phyloP scores from a whole-genome alignment of 768 basidiomycete species.

The Clitopilus passeckerianus region DNA sequence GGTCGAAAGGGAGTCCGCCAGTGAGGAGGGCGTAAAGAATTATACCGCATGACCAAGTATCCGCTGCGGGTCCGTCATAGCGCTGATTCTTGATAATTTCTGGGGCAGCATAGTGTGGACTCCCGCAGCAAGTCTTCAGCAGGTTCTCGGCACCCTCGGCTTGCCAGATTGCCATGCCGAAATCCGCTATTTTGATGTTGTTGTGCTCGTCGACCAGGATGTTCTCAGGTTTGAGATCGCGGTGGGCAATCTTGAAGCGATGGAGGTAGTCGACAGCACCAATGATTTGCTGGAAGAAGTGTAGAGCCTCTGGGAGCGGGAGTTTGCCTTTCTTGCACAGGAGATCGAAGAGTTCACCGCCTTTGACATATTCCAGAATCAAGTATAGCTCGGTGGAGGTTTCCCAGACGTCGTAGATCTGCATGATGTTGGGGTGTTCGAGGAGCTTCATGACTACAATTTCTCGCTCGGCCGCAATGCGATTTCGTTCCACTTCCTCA shows the following conservation, averaged over 20 bases:
- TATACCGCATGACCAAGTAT: conserved; percentile 97
- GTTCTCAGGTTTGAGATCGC: conserved; percentile 95
- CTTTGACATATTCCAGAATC: conserved; percentile 91
- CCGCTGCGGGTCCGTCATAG: conserved; percentile 84
- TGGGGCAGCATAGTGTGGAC: conserved; percentile 92
- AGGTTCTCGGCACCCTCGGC: conserved; percentile 40
- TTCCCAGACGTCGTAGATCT: conserved; percentile 96
- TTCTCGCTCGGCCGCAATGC: conserved; percentile 84
- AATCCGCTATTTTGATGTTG: conserved; percentile 94
- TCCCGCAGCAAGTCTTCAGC: conserved; percentile 85
- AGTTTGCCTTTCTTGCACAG: conserved; percentile 77
- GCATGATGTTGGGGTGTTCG: conserved; percentile 92
- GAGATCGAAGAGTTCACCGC: conserved; percentile 93
- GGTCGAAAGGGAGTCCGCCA: conserved; percentile 89
- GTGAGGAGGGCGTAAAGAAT: conserved; percentile 87
- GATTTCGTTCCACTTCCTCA: conserved; percentile 71
- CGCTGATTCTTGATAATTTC: conserved; percentile 81
- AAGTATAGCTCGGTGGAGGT: conserved; percentile 85
- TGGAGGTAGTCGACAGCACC: conserved; percentile 90
- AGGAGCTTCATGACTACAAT: conserved; percentile 98
- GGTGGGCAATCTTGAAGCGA: conserved; percentile 90
- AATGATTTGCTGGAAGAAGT: conserved; percentile 93
- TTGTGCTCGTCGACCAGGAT: conserved; percentile 76
- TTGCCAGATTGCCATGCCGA: conserved; percentile 97
- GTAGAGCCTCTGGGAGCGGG: conserved; percentile 64